These are phyloP conservation scores for Aphanoascus verrucosus DNA, from an alignment of 2,329 filamentous ascomycete species.

Conservation along the genomic window DNA sequence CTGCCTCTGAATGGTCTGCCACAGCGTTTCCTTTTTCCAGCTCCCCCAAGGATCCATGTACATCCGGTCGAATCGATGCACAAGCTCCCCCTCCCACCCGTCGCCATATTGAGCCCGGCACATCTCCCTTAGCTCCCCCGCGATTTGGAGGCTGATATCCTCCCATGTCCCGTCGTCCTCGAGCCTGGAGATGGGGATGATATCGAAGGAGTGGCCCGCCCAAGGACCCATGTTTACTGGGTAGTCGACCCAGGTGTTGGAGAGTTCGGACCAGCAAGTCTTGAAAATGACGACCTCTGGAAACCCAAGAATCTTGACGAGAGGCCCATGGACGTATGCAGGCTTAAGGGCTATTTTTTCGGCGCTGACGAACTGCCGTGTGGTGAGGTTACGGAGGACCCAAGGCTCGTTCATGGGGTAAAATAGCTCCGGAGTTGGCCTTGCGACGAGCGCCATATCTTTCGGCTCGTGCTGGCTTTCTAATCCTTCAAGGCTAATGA, in stretches of 20 bases:
- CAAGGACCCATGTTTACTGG: conserved; percentile 7
- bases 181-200: conserved; percentile 7
- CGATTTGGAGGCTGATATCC: conserved; percentile 10
- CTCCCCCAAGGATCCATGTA: conserved; percentile 6
- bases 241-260: conserved; percentile 5
- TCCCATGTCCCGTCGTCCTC: conserved; percentile 5
- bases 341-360: conserved; percentile 8
- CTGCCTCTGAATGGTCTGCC: conserved; percentile 7
- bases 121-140: not conserved
- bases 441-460: not conserved
- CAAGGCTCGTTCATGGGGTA: conserved; percentile 11
- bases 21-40: conserved; percentile 9
- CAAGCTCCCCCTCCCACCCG: conserved; percentile 4
- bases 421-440: not conserved
- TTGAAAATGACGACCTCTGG: conserved; percentile 10
- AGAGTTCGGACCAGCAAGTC: conserved; percentile 4
- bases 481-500: not conserved
- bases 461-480: not conserved
- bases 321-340: conserved; percentile 9
- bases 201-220: conserved; percentile 11
- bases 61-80: conserved; percentile 4
- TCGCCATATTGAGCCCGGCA: conserved; percentile 7
- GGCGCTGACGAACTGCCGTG: conserved; percentile 9
- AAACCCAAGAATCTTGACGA: conserved; percentile 11
- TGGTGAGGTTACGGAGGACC: conserved; percentile 12